Conservation (phyloP, 2,329 filamentous ascomycete genomes). For the Stenocarpella maydis region DNA sequence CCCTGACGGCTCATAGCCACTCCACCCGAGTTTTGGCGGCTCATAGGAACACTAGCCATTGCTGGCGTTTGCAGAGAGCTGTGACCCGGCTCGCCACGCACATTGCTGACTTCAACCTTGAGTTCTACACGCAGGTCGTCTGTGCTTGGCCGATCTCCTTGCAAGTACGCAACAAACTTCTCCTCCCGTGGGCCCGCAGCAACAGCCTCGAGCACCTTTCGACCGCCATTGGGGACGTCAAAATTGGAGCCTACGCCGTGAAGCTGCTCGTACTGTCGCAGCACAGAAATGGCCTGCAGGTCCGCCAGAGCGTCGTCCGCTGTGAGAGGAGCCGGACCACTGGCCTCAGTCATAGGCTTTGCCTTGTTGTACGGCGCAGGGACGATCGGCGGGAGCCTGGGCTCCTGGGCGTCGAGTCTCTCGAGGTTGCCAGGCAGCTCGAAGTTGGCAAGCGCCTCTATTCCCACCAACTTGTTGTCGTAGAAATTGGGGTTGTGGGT, state of each 20-base stretch:
- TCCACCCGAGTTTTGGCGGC: slow-evolving; percentile 64
- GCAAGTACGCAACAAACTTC: slow-evolving; percentile 57
- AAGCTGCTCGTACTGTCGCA: slow-evolving; percentile 62
- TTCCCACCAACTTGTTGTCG: slow-evolving; percentile 65
- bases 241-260: slow-evolving; percentile 65
- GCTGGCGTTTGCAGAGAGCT: slow-evolving; percentile 43
- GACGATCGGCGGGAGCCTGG: slow-evolving; percentile 65
- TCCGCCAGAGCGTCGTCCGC: slow-evolving; percentile 63
- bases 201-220: slow-evolving; percentile 64
- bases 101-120: slow-evolving; percentile 55
- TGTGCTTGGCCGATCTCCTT: slow-evolving; percentile 55
- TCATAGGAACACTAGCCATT: slow-evolving; percentile 58
- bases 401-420: slow-evolving; percentile 62
- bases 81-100: slow-evolving; percentile 50
- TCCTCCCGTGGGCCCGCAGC: slow-evolving; percentile 56
- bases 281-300: slow-evolving; percentile 65
- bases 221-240: slow-evolving; percentile 61
- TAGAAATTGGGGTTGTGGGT: slow-evolving; percentile 61
- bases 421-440: slow-evolving; percentile 67
- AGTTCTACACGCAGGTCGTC: slow-evolving; percentile 60
- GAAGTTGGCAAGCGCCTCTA: slow-evolving; percentile 68
- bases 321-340: slow-evolving; percentile 60
- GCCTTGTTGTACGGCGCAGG: slow-evolving; percentile 67
- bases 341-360: slow-evolving; percentile 63
- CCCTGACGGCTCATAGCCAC: slow-evolving; percentile 65